phyloP scores from a whole-genome alignment of 768 basidiomycete genomes.

The Royoungia palumana region DNA sequence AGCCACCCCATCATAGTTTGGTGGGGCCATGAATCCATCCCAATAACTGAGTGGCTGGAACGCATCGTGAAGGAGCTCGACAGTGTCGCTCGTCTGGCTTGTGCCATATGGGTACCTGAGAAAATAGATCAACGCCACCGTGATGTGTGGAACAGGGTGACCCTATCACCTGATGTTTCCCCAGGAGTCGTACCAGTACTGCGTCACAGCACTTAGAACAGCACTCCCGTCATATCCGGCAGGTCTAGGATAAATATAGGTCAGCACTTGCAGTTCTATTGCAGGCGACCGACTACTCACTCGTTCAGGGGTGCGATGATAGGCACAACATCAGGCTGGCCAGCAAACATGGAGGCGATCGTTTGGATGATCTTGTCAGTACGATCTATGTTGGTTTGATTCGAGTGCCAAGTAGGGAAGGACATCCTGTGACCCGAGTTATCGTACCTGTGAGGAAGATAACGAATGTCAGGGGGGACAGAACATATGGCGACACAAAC shows the following conservation, averaged over 20 bases:
- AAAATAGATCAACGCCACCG: constrained; percentile 1
- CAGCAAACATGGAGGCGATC: constrained; percentile 58
- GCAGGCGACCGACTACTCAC: constrained; percentile 34
- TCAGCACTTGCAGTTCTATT: background rate
- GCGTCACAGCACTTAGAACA: constrained; percentile 46
- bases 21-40: constrained; percentile 56
- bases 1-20: constrained; percentile 59
- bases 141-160: background rate
- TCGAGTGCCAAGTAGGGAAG: constrained; percentile 68
- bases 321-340: constrained; percentile 52
- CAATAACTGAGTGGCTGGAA: constrained; percentile 75
- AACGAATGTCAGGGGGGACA: constrained; percentile 2
- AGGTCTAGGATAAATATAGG: constrained; percentile 44
- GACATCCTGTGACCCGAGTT: constrained; percentile 69
- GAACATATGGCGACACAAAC: constrained; percentile 34
- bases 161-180: constrained; percentile 59
- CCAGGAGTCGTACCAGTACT: constrained; percentile 77
- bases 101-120: constrained; percentile 41
- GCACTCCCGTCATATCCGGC: constrained; percentile 60
- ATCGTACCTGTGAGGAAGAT: constrained; percentile 53
- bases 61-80: constrained; percentile 73
- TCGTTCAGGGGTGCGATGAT: constrained; percentile 79
- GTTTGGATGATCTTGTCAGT: constrained; percentile 62
- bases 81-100: constrained; percentile 48
- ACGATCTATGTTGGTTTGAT: constrained; percentile 61